A percentile compares a stretch with the other conserved stretches of the same genome.
Evolutionary conservation across 1,284 basidiomycete genomes (phyloP).

Genomic region (Trametes sp.): DNA sequence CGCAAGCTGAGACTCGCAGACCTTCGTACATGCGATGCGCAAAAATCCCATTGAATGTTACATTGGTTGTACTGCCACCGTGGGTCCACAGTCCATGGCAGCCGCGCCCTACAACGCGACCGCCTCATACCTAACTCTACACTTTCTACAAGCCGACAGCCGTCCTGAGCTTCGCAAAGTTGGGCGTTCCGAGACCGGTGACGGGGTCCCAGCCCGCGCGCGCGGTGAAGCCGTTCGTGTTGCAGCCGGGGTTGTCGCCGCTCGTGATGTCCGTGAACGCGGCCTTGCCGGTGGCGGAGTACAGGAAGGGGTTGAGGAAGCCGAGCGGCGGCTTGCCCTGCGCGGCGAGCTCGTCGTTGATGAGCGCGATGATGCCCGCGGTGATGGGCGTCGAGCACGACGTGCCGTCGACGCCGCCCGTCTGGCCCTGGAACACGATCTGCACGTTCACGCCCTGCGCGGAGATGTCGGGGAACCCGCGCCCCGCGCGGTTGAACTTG

Average conservation of each 20-base stretch:
- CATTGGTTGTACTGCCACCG: too few species aligned
- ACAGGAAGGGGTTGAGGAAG: conserved; percentile 58
- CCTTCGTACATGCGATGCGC: too few species aligned
- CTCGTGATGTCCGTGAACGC: conserved; percentile 54
- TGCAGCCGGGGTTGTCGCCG: conserved; percentile 42
- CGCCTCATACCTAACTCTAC: too few species aligned
- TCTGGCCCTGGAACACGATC: conserved; percentile 39
- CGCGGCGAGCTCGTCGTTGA: conserved; percentile 58
- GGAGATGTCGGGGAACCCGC: conserved; percentile 46
- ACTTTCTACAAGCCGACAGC: conserved; percentile 10
- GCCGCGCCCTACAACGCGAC: too few species aligned
- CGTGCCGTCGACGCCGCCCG: conserved; percentile 58
- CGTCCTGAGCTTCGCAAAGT: conserved; percentile 29
- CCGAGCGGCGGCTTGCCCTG: conserved; percentile 53
- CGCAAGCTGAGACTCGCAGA: too few species aligned
- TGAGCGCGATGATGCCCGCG: conserved; percentile 58
- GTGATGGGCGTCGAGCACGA: conserved; percentile 60
- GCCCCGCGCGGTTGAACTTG: conserved; percentile 40
- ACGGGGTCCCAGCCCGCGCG: conserved; percentile 20
- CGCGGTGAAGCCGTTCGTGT: conserved; percentile 46
- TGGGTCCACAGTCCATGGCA: too few species aligned
- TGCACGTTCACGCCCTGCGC: conserved; percentile 43
- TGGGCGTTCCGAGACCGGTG: conserved; percentile 39
- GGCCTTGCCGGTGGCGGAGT: conserved; percentile 38
- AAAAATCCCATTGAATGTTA: too few species aligned